Evolutionary conservation across 2,329 filamentous ascomycete species (phyloP).

Genomic region (Fusarium praegraminearum): DNA sequence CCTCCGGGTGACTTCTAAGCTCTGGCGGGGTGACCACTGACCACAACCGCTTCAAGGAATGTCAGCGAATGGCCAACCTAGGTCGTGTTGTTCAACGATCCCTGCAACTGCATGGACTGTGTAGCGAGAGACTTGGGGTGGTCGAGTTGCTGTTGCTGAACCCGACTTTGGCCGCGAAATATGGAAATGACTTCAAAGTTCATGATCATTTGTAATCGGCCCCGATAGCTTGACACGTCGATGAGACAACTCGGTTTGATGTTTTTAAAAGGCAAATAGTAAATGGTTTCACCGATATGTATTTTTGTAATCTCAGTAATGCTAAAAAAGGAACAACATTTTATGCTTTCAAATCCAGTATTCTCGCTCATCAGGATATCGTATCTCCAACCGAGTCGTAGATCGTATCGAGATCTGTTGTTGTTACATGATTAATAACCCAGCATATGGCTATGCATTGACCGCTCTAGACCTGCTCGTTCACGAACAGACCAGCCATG

Average conservation of each 20-base stretch:
- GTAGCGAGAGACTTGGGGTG: not conserved
- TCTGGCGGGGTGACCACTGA: constrained; percentile 12
- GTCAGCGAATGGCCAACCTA: constrained; percentile 36
- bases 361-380: constrained; percentile 32
- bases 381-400: constrained; percentile 25
- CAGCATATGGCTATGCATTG: not conserved
- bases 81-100: constrained; percentile 42
- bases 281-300: not conserved
- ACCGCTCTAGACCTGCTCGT: constrained; percentile 59
- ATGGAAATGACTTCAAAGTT: constrained; percentile 14
- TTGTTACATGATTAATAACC: constrained; percentile 38
- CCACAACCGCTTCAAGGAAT: constrained; percentile 15
- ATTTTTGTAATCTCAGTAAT: not conserved
- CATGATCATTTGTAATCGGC: constrained; percentile 21
- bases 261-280: not conserved
- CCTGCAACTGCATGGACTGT: constrained; percentile 9
- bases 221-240: constrained; percentile 23
- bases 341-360: constrained; percentile 21
- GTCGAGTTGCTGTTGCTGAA: constrained; percentile 8
- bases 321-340: constrained; percentile 8
- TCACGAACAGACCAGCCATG: constrained; percentile 75
- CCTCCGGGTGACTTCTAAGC: constrained; percentile 25
- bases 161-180: constrained; percentile 37
- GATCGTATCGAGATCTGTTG: constrained; percentile 18
- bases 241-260: constrained; percentile 14